Evolutionary conservation across 352 stramenopile genomes (phyloP), one percentile per base, ranked within the genome.

Genomic region (Ophiocytium majus): DNA sequence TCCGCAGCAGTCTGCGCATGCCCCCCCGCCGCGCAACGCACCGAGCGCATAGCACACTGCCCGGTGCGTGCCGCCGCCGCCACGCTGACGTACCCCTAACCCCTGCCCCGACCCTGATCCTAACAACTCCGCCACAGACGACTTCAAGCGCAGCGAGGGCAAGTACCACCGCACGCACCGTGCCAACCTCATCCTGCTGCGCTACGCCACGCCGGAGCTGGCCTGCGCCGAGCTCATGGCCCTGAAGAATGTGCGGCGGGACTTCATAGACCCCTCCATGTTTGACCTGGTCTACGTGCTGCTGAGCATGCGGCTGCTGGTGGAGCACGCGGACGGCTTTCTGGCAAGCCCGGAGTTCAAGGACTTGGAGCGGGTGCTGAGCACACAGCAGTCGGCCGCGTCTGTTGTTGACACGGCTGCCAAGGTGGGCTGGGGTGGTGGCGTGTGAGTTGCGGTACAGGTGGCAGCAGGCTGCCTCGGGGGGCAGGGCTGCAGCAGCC

Each of bases 261-360:
- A 37, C 31, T 34, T 37, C 31, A 37, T 76, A 5, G 64, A 76
- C 34, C 64, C 64, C 34, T 17, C 31, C 34, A 37, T 37, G 34
- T 76, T 76, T 76, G 64, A 76, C 34, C 64, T 76, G 34, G 64
- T 76, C 5, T 76, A 76, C 34, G 64, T 76, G 34, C 64, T 76
- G 64, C 64, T 76, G 64, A 76, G 64, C 64, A 76, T 17, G 17
- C 64, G 64, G 5, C 64, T 76, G 17, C 64, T 76, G 5, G 34
- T 76, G 34, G 64, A 76, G 5, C 64, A 76, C 17, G 64, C 64
- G 5, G 31, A 5, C 10, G 64, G 64, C 64, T 76, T 76, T 17
- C 31, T 76, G 5, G 64, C 31, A 5, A 76, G 64, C 64, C 31
- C 31, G 5, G 64, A 76, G 64, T 76, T 76, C 34, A 34, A 76